These are phyloP conservation scores for Phytomonas francai DNA, from an alignment of 208 protist genomes.

Conservation along the genomic window DNA sequence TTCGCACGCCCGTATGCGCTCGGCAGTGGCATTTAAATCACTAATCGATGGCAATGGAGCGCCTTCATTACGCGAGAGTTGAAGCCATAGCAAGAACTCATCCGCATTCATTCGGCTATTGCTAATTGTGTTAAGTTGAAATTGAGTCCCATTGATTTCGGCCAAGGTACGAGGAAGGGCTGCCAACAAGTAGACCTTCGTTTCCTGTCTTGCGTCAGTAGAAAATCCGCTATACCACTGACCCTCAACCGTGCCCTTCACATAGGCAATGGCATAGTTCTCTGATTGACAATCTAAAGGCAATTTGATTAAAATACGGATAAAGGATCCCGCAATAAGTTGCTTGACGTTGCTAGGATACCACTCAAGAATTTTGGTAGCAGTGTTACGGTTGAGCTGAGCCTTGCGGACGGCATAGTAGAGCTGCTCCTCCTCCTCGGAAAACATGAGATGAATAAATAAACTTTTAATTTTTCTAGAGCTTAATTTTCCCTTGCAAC, in stretches of 20 bases:
- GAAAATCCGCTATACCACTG: constrained; percentile 70
- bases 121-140: constrained; percentile 79
- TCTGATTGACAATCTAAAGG: constrained; percentile 21
- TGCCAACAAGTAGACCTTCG: constrained; percentile 47
- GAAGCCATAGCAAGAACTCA: constrained; percentile 66
- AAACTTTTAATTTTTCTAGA: too few relatives aligned
- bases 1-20: constrained; percentile 24
- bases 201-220: constrained; percentile 25
- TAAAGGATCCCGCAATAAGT: constrained; percentile 42
- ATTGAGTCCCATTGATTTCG: constrained; percentile 59
- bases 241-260: constrained; percentile 32
- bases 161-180: constrained; percentile 42
- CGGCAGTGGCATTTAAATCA: constrained; percentile 22
- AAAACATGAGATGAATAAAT: constrained; percentile 20
- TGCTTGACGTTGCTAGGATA: constrained; percentile 10
- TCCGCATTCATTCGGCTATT: constrained; percentile 62
- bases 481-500: too few relatives aligned
- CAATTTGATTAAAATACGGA: constrained; percentile 72
- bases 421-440: constrained; percentile 35
- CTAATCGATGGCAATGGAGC: constrained; percentile 20
- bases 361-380: constrained; percentile 45
- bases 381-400: constrained; percentile 66
- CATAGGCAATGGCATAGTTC: constrained; percentile 66
- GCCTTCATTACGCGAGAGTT: constrained; percentile 23
- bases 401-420: constrained; percentile 44